Evolutionary conservation across 2,329 filamentous ascomycete species (phyloP), one percentile per base, ranked within the genome.

Genomic region (Calonectria pauciramosa): DNA sequence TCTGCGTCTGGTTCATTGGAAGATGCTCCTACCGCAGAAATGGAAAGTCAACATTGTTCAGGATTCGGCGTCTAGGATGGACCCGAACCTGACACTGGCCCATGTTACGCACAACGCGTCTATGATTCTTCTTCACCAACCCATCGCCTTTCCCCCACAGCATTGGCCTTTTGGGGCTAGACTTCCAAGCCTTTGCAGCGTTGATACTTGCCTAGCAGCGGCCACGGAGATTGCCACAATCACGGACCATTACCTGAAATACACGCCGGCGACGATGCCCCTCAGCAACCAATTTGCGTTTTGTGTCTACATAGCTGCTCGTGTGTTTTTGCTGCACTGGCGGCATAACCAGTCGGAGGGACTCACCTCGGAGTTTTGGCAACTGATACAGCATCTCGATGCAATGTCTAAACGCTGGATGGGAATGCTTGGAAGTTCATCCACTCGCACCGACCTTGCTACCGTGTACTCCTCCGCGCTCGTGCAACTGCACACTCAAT

Each of bases 21-120:
- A 76, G 30, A 77, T 78, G 76, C 67, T 77, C 1, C 76, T 78
- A 13, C 77, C 77, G 2, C 73, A 71, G 26, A 78, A 77, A 41
- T 78, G 76, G 77, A 77, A 78, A 32, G 74, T 74, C 41, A 81
- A 80, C 52, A 64, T 75, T 7, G 63, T 51, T 10, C 75, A 77
- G 11, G 67, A 75, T 5, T 72, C 75, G 10, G 32, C 18, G 6
- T 71, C 71, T 1, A 44, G 71, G 13, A 88, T 89, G 85, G 87
- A 89, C 68, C 87, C 87, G 0, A 89, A 89, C 68, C 80, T 89
- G 20, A 88, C 87, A 0, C 77, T 88, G 10, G 87, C 87, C 0
- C 87, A 89, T 70, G 82, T 88, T 23, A 88, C 86, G 2, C 87
- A 88, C 71, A 88, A 88, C 68, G 83, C 87, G 4, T 86, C 86